Evolutionary conservation across 495 filamentous ascomycete genomes (phyloP).

Genomic region (Aspergillus egyptiacus): DNA sequence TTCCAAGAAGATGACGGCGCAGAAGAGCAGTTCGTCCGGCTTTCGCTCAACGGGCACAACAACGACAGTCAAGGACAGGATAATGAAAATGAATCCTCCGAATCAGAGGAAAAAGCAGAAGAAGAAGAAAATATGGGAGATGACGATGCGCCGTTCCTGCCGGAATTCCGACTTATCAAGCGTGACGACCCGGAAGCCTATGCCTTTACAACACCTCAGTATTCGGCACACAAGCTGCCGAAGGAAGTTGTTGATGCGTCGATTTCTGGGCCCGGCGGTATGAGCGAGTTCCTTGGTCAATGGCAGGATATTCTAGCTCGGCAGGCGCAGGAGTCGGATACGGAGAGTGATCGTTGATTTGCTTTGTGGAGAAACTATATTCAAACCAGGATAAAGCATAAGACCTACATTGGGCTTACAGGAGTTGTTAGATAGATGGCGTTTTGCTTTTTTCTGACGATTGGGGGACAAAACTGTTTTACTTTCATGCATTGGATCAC

Average conservation of each 20-base stretch:
- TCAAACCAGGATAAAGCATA: no score
- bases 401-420: no score
- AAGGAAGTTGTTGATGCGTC: slow-evolving; percentile 92
- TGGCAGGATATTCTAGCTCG: slow-evolving; percentile 76
- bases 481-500: background rate
- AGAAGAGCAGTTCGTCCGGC: slow-evolving; percentile 34
- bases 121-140: slow-evolving; percentile 42
- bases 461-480: background rate
- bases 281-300: slow-evolving; percentile 79
- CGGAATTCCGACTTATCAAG: slow-evolving; percentile 77
- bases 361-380: background rate
- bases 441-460: background rate
- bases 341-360: slow-evolving; percentile 34
- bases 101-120: slow-evolving; percentile 29
- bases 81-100: slow-evolving; percentile 21
- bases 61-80: slow-evolving; percentile 9
- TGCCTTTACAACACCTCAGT: slow-evolving; percentile 75
- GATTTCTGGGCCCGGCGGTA: slow-evolving; percentile 54
- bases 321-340: slow-evolving; percentile 45
- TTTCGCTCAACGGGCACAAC: slow-evolving; percentile 31
- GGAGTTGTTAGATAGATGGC: background rate
- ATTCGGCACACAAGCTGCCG: slow-evolving; percentile 92
- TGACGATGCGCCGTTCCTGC: slow-evolving; percentile 53
- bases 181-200: slow-evolving; percentile 83
- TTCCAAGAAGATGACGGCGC: slow-evolving; percentile 28